phyloP scores from a whole-genome alignment of 768 basidiomycete genomes.

The Xerocomus potaroensis region DNA sequence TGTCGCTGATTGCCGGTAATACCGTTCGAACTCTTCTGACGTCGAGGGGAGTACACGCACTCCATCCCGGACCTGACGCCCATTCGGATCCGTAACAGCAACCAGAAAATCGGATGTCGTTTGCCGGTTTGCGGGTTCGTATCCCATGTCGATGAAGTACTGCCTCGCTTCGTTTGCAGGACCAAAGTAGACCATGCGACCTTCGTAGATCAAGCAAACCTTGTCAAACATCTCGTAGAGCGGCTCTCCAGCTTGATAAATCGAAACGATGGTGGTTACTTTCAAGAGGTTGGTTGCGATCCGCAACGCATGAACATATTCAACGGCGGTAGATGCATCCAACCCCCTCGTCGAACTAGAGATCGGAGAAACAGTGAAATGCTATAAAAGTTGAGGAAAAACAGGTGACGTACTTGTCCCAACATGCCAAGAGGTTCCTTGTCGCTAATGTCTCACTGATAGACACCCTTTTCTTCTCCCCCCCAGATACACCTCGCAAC shows the following conservation, averaged over 20 bases:
- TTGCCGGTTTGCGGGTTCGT: constrained; percentile 51
- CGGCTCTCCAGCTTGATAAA: constrained; percentile 81
- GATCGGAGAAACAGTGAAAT: constrained; percentile 44
- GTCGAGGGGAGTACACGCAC: constrained; percentile 36
- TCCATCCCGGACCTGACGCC: constrained; percentile 44
- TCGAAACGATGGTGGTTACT: constrained; percentile 65
- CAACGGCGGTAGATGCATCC: constrained; percentile 67
- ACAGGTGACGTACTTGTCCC: constrained; percentile 56
- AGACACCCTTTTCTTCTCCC: constrained; percentile 80
- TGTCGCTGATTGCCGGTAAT: constrained; percentile 40
- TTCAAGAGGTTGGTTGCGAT: constrained; percentile 56
- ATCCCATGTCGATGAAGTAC: constrained; percentile 60
- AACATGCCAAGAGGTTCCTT: constrained; percentile 68
- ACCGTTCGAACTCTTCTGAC: constrained; percentile 52
- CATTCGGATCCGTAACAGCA: constrained; percentile 57
- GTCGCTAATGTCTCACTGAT: constrained; percentile 71
- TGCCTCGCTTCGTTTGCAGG: constrained; percentile 46
- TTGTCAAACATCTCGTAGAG: constrained; percentile 68
- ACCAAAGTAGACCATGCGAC: constrained; percentile 59
- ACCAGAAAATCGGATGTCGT: constrained; percentile 63
- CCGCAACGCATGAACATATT: constrained; percentile 67
- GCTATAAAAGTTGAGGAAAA: too few relatives aligned
- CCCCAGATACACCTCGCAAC: constrained; percentile 69
- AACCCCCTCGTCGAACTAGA: constrained; percentile 68
- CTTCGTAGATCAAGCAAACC: constrained; percentile 59